These are phyloP conservation scores for Magnolia sinica DNA, from an alignment of 164 flowering plant genomes.

Conservation along the genomic window DNA sequence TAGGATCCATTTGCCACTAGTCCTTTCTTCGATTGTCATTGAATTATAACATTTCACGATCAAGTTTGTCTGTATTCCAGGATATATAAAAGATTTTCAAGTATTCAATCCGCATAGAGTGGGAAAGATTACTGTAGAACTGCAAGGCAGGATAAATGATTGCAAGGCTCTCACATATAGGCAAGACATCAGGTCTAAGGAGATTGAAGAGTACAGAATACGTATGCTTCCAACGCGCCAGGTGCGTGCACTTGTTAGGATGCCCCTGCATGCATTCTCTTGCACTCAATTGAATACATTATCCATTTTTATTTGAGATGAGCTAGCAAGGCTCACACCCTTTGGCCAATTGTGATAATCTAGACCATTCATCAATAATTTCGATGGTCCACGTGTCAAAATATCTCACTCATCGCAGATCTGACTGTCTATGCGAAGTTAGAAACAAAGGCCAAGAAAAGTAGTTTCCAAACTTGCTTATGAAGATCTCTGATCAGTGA, in stretches of 20 bases:
- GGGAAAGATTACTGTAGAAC: constrained; percentile 72
- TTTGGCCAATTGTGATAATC: too few species aligned
- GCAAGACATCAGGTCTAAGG: constrained; percentile 70
- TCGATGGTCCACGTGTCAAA: too few species aligned
- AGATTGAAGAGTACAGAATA: constrained; percentile 48
- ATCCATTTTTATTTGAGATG: background rate
- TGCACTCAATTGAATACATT: background rate
- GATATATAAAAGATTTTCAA: constrained; percentile 69
- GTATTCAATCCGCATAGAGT: constrained; percentile 74
- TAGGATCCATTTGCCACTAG: too few species aligned
- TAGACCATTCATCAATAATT: too few species aligned
- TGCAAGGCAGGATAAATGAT: constrained; percentile 76
- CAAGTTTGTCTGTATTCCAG: constrained; percentile 30
- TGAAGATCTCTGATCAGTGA: too few species aligned
- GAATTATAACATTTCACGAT: too few species aligned
- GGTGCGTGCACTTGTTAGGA: constrained; percentile 31
- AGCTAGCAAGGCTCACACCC: too few species aligned
- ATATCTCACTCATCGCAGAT: too few species aligned
- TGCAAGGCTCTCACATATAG: constrained; percentile 66
- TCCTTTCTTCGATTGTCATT: too few species aligned
- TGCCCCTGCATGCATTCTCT: background rate
- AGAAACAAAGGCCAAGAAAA: background rate
- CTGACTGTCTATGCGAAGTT: background rate
- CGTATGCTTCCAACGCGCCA: constrained; percentile 72
- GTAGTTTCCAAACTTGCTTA: background rate